These are phyloP conservation scores for Phytophthora citricola DNA, from an alignment of 352 stramenopile genomes.

Conservation along the genomic window DNA sequence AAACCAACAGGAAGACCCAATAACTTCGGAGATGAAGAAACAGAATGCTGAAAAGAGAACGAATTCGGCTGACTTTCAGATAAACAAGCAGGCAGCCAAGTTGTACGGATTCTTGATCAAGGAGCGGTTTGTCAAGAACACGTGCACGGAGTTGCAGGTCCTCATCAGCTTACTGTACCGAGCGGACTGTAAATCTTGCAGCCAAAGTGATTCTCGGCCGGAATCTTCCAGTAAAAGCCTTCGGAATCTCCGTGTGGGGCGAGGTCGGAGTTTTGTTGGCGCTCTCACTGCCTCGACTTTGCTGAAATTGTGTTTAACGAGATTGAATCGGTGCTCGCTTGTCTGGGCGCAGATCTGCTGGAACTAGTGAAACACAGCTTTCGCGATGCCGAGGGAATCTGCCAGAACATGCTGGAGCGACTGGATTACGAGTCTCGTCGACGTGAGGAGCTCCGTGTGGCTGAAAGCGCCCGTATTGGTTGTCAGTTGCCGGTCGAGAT, in stretches of 20 bases:
- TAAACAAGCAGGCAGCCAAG: constrained; percentile 53
- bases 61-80: constrained; percentile 11
- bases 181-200: constrained; percentile 26
- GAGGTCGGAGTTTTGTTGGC: constrained; percentile 56
- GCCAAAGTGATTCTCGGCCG: background rate
- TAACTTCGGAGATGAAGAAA: background rate
- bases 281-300: constrained; percentile 45
- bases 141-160: constrained; percentile 51
- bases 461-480: constrained; percentile 60
- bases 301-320: constrained; percentile 45
- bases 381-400: constrained; percentile 37
- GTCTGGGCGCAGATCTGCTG: constrained; percentile 47
- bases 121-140: constrained; percentile 51
- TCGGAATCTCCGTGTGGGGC: background rate
- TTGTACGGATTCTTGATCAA: constrained; percentile 63
- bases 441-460: constrained; percentile 56
- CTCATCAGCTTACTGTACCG: constrained; percentile 50
- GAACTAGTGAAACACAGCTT: constrained; percentile 30
- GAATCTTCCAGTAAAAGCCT: background rate
- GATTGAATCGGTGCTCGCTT: constrained; percentile 39
- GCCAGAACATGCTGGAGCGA: constrained; percentile 31
- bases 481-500: constrained; percentile 63
- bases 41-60: background rate
- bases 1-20: constrained; percentile 15
- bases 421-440: constrained; percentile 35